These are phyloP conservation scores for Thoreauomyces humboldtii DNA, from an alignment of 192 early-diverging fungal species.

Conservation along the genomic window DNA sequence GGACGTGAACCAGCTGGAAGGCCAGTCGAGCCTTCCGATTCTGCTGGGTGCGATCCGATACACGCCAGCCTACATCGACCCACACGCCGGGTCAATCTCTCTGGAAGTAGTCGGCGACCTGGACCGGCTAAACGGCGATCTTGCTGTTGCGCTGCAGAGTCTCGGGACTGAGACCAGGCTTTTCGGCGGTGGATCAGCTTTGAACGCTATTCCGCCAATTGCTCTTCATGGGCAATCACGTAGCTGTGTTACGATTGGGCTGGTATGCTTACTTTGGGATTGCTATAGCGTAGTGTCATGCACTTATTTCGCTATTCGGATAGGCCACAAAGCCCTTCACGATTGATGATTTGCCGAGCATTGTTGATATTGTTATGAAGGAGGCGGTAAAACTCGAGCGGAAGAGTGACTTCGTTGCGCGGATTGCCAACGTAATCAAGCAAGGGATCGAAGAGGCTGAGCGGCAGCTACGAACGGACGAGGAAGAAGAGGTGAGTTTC, in stretches of 20 bases:
- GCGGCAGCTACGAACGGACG: slow-evolving; percentile 15
- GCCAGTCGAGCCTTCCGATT: slow-evolving; percentile 7
- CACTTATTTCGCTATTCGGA: neutral
- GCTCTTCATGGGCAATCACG: neutral
- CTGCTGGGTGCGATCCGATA: slow-evolving; percentile 20
- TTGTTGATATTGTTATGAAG: slow-evolving; percentile 7
- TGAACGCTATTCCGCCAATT: neutral
- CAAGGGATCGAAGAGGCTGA: slow-evolving; percentile 30
- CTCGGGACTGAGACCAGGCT: neutral
- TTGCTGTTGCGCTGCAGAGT: neutral
- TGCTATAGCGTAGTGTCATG: neutral
- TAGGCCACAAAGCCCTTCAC: neutral
- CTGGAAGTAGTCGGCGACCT: slow-evolving; percentile 13
- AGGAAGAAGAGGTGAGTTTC: slow-evolving; percentile 16
- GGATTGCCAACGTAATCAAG: slow-evolving; percentile 21
- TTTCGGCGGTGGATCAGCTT: neutral
- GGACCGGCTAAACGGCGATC: slow-evolving; percentile 12
- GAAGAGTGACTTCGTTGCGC: slow-evolving; percentile 21
- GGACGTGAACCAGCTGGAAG: slow-evolving; percentile 5
- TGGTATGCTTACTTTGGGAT: neutral
- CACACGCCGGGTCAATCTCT: slow-evolving; percentile 3
- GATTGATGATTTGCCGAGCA: neutral
- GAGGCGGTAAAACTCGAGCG: slow-evolving; percentile 13
- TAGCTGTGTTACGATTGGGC: slow-evolving; percentile 6
- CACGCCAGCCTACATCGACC: slow-evolving; percentile 26